Evolutionary conservation across 371 early-diverging fungal species (phyloP).

Genomic region (Haplosporangium sp.): DNA sequence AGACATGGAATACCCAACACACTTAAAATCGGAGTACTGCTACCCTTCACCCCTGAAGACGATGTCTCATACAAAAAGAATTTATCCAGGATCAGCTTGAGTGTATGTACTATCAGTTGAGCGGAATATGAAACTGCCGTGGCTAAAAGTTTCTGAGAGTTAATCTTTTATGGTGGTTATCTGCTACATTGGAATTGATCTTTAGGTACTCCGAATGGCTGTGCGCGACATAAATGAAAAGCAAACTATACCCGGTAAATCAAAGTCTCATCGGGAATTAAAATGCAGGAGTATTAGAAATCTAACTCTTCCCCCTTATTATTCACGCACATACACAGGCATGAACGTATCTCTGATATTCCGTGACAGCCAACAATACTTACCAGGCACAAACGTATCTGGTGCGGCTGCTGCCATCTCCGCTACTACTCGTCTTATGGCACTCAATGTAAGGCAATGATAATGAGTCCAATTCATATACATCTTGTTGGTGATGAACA

Average conservation of each 20-base stretch:
- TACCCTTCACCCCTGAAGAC: conserved; percentile 28
- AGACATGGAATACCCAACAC: conserved; percentile 27
- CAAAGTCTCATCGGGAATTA: not conserved
- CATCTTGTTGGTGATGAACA: not conserved
- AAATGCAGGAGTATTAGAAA: no score
- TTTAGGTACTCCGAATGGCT: conserved; percentile 45
- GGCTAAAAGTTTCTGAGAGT: not conserved
- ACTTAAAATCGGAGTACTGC: conserved; percentile 37
- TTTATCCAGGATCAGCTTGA: conserved; percentile 28
- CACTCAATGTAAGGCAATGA: conserved; percentile 13
- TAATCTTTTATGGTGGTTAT: not conserved
- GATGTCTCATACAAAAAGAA: conserved; percentile 4
- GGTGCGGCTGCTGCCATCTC: conserved; percentile 48
- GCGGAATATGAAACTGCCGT: not conserved
- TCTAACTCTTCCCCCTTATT: not conserved
- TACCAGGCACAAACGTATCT: conserved; percentile 28
- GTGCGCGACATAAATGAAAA: conserved; percentile 32
- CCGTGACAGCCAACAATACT: conserved; percentile 40
- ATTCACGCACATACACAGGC: conserved; percentile 14
- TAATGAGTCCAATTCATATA: not conserved
- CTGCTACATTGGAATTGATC: no score
- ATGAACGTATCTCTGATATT: conserved; percentile 45
- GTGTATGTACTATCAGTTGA: conserved; percentile 4
- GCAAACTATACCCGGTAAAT: conserved; percentile 36
- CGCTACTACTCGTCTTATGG: conserved; percentile 28